Evolutionary conservation across 225 moss, liverwort and hornwort species (phyloP), one percentile per base, ranked within the genome.

Genomic region (Pseudisothecium myosuroides): DNA sequence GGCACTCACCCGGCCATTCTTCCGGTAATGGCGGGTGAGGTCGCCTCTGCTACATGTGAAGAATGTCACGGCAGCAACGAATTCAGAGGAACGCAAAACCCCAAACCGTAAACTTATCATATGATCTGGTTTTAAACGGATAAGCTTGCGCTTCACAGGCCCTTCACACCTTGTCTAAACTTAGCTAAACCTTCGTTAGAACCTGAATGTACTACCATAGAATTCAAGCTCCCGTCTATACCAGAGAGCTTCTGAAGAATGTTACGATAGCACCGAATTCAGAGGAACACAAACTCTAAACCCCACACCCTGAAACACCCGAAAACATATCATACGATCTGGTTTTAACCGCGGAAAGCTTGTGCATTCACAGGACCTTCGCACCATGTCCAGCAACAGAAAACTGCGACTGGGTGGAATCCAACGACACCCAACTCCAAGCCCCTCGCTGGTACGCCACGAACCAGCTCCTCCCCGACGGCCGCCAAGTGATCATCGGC

Each of bases 371-470:
- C 93, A 94, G 94, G 93, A 94, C 93, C 37, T 95, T 95, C 81
- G 76, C 88, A 24, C 95, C 95, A 17, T 95, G 95, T 89, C 71
- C 90, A 45, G 17, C 62, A 8, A 82, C 61, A 32, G 92, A 14
- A 39, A 74, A 45, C 10, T 95, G 95, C 88, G 93, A 95, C 73
- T 95, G 95, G 95, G 88, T 85, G 68, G 95, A 95, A 88, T 93
- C 91, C 27, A 47, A 32, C 32, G 76, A 43, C 28, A 12, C 86
- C 18, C 77, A 90, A 34, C 82, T 95, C 55, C 94, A 94, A 84
- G 66, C 90, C 3, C 94, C 93, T 20, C 91, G 95, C 32, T 95
- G 95, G 95, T 95, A 95, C 83, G 94, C 95, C 27, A 94, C 94
- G 5, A 95, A 95, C 67, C 95, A 95, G 89, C 65, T 90, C 32